Evolutionary conservation across 768 basidiomycete genomes (phyloP), one percentile per base, ranked within the genome.

Genomic region (Pleurotus ostreatus): DNA sequence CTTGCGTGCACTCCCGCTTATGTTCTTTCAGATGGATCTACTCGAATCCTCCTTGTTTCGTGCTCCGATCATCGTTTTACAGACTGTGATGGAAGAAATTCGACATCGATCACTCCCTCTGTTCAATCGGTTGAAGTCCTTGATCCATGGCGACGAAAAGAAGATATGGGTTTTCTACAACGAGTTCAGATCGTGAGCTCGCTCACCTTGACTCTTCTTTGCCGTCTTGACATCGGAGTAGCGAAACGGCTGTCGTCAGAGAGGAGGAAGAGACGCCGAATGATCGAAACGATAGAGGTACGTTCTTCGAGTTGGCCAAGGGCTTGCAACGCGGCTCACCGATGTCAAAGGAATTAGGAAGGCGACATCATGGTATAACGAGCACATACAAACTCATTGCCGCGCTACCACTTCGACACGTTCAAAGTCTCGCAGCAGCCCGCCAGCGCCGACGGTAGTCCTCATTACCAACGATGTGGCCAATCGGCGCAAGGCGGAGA

Each of bases 51-150:
- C 79, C 1, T 73, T 84, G 1, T 91, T 95, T 63, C 79, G 72
- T 0, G 76, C 88, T 0, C 93, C 95, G 0, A 84, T 98, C 54
- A 86, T 99, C 55, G 75, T 99, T 20, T 81, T 97, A 2, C 96
- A 98, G 71, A 99, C 96, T 0, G 95, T 98, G 2, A 76, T 98
- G 52, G 92, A 97, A 61, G 97, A 99, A 83, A 94, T 98, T 57
- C 81, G 96, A 57, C 97, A 98, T 68, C 82, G 97, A 16, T 94
- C 91, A 1, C 73, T 98, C 22, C 96, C 96, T 3, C 73, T 98
- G 13, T 94, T 92, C 72, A 98, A 94, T 68, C 88, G 95, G 30
- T 78, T 99, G 60, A 95, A 92, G 63, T 83, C 88, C 1, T 77
- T 98, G 46, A 78, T 88, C 26, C 89, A 84, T 59, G 82, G 85